Evolutionary conservation across 1,284 basidiomycete genomes (phyloP), one percentile per base, ranked within the genome.

Genomic region (Sporisorium sorghi): DNA sequence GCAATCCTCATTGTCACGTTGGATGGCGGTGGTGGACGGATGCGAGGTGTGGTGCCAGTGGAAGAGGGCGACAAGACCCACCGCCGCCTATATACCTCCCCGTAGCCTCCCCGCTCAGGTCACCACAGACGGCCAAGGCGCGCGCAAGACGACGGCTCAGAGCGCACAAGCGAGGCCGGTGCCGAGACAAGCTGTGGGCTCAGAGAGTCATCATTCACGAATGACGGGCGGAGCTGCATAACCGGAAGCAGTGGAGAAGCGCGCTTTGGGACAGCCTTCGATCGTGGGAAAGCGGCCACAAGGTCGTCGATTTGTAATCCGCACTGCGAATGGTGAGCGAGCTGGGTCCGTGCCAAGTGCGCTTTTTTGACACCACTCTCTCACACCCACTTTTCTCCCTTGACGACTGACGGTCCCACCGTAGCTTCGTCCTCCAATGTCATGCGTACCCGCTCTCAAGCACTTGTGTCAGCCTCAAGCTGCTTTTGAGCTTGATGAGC

Each of bases 281-380:
- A 62, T 68, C 55, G 66, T 50, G 54, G 47, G 40, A 61, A 39
- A 28, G n/a, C 37, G 37, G n/a, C 37, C 37, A 40, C n/a, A 19
- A 19, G 5, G 49, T 11, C 37, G 32, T 39, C 50, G 66, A 68
- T 68, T 68, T 68, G 66, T 68, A 68, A 68, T 68, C 49, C 64
- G 30, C 35, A 8, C n/a, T 10, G 19, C 14, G 35, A 43, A 58
- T 49, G 14, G 30, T 48, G 47, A 53, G 43, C 32, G 56, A 24
- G 48, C 56, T 17, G 47, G 23, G 6, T 30, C 33, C 55, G 26
- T 42, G 51, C 39, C 24, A n/a, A n/a, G n/a, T n/a, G 5, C n/a
- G n/a, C 19, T 10, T 19, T 40, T 19, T 40, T 10, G 3, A 3
- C n/a, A n/a, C n/a, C n/a, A n/a, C n/a, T n/a, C n/a, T n/a, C n/a